Percentiles rank a stretch among this genome's conserved stretches.
Evolutionary conservation across 1,139 yeast genomes (phyloP).

Genomic region (Blastobotrys malaysiensis): DNA sequence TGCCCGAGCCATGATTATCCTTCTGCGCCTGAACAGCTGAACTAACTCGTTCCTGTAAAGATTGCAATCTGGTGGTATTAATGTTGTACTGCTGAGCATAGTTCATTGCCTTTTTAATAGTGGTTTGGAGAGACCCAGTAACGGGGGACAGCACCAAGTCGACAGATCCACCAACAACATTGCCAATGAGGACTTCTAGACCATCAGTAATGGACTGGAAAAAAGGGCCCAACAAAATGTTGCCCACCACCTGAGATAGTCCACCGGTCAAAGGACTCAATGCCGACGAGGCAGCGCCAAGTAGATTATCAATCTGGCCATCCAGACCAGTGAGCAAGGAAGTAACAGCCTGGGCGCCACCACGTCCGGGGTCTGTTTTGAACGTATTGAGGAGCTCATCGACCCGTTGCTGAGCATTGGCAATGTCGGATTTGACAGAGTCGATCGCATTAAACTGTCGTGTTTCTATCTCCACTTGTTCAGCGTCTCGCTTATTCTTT

Average conservation of each 20-base stretch:
- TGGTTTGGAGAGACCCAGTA: constrained; percentile 2
- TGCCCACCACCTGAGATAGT: constrained; percentile 21
- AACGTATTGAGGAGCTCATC: constrained; percentile 18
- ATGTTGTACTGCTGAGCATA: constrained; percentile 4
- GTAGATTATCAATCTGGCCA: constrained; percentile 29
- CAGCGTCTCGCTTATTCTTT: not conserved
- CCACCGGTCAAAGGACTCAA: constrained; percentile 24
- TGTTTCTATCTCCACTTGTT: not conserved
- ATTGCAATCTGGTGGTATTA: not conserved
- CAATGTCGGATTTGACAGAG: constrained; percentile 17
- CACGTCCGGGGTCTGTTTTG: constrained; percentile 19
- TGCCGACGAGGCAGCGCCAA: constrained; percentile 22
- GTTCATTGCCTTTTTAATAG: not conserved
- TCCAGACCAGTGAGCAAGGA: constrained; percentile 29
- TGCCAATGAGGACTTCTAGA: constrained; percentile 29
- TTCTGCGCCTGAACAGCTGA: not conserved
- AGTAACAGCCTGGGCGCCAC: constrained; percentile 21
- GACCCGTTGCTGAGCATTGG: constrained; percentile 22
- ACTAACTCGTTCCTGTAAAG: not conserved
- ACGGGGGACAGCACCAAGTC: constrained; percentile 19
- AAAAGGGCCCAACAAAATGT: constrained; percentile 27
- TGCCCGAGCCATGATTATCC: not conserved
- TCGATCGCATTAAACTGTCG: constrained; percentile 9
- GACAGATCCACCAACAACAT: constrained; percentile 24
- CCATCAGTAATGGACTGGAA: constrained; percentile 34